Evolutionary conservation across 139 green algal species (phyloP).

Genomic region (Coelastrella sp.): DNA sequence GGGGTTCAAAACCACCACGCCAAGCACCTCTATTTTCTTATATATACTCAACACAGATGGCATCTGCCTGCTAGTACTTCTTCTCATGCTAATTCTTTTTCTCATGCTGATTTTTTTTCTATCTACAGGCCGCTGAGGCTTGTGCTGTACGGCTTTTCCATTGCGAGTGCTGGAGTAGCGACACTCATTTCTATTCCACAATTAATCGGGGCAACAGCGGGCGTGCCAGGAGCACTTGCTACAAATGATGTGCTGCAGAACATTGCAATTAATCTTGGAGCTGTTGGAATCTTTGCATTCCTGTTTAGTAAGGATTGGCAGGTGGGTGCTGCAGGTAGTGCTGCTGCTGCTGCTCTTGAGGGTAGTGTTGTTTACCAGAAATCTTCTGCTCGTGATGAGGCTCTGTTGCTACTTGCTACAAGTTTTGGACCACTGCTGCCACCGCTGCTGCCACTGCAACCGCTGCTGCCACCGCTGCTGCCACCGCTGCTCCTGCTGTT

Average conservation of each 20-base stretch:
- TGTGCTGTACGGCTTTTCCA: slow-evolving; percentile 78
- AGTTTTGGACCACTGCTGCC: background rate
- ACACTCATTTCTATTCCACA: slow-evolving; percentile 68
- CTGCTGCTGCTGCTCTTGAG: background rate
- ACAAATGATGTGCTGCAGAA: slow-evolving; percentile 69
- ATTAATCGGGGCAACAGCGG: slow-evolving; percentile 71
- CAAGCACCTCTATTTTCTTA: too few species aligned
- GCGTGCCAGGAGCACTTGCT: slow-evolving; percentile 65
- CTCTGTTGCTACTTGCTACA: background rate
- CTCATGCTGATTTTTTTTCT: background rate
- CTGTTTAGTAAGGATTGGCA: slow-evolving; percentile 56
- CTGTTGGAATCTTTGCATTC: slow-evolving; percentile 58
- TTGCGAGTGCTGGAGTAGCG: slow-evolving; percentile 64
- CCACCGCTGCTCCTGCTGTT: too few species aligned
- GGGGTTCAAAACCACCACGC: background rate
- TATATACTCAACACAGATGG: too few species aligned
- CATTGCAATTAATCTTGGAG: slow-evolving; percentile 78
- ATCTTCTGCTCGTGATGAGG: background rate
- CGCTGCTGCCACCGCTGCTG: background rate
- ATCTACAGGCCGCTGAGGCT: slow-evolving; percentile 60
- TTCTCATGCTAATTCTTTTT: background rate
- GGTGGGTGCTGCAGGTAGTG: slow-evolving; percentile 9
- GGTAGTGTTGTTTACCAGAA: background rate
- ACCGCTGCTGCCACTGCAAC: background rate
- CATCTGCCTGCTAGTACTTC: background rate